phyloP scores from a whole-genome alignment of 2,329 filamentous ascomycete genomes.

The Xylaria sp. region DNA sequence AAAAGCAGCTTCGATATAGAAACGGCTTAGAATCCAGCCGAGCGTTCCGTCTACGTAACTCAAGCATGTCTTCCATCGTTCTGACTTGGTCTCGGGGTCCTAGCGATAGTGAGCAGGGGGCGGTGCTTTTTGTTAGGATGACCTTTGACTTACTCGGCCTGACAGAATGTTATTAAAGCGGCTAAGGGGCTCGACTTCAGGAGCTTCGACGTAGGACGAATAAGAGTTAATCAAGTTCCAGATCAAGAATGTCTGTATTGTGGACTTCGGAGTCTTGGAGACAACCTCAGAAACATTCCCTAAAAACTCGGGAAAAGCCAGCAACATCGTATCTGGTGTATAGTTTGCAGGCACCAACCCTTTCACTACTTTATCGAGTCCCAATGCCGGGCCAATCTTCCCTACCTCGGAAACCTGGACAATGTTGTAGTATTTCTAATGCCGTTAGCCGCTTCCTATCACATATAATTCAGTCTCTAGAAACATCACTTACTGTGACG shows the following conservation, averaged over 20 bases:
- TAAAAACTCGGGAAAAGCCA: constrained; percentile 70
- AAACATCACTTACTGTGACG: constrained; percentile 59
- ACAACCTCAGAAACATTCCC: constrained; percentile 68
- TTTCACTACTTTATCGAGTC: constrained; percentile 63
- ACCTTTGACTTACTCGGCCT: constrained; percentile 58
- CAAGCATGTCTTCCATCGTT: constrained; percentile 75
- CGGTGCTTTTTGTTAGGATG: background rate
- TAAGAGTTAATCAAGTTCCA: constrained; percentile 71
- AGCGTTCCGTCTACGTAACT: constrained; percentile 66
- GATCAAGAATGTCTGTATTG: constrained; percentile 70
- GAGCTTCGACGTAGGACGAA: constrained; percentile 65
- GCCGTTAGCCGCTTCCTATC: constrained; percentile 29
- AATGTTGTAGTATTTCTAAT: constrained; percentile 72
- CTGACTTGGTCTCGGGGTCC: constrained; percentile 69
- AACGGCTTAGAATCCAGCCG: constrained; percentile 76
- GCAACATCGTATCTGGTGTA: constrained; percentile 64
- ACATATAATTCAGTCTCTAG: background rate
- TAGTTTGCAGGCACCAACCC: constrained; percentile 63
- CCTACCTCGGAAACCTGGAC: constrained; percentile 66
- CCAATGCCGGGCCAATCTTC: constrained; percentile 66
- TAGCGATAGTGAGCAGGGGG: constrained; percentile 40
- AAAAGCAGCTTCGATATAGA: constrained; percentile 76
- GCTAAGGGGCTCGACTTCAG: constrained; percentile 68
- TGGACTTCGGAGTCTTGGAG: constrained; percentile 62
- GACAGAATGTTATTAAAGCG: constrained; percentile 70